Percentiles rank a stretch among this genome's conserved stretches.
phyloP scores from a whole-genome alignment of 768 basidiomycete species.

The Boletus edulis region DNA sequence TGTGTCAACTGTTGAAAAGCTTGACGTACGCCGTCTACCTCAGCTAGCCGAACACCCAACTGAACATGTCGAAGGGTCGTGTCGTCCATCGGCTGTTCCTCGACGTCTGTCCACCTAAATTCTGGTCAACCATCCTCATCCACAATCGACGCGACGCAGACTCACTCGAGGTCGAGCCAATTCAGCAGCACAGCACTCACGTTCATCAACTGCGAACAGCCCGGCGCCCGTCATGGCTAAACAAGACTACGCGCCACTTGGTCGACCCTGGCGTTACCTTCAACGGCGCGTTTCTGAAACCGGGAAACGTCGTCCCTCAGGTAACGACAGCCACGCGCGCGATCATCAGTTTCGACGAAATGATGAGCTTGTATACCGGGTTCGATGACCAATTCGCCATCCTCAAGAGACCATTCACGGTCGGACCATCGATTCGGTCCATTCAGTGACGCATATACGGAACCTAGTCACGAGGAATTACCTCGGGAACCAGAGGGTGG shows the following conservation, averaged over 20 bases:
- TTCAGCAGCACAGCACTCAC: constrained; percentile 19
- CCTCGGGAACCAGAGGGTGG: constrained; percentile 25
- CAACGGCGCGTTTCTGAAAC: constrained; percentile 26
- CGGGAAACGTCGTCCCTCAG: constrained; percentile 33
- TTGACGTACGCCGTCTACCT: constrained; percentile 34
- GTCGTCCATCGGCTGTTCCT: constrained; percentile 34
- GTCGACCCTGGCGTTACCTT: constrained; percentile 8
- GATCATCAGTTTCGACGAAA: not conserved
- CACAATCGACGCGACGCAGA: not conserved
- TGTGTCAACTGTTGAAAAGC: constrained; percentile 9
- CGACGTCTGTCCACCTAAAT: constrained; percentile 29
- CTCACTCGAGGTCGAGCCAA: constrained; percentile 30
- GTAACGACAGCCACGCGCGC: constrained; percentile 23
- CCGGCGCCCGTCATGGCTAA: constrained; percentile 41
- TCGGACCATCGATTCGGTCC: constrained; percentile 7
- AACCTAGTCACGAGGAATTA: too few relatives aligned
- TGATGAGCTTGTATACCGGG: constrained; percentile 16
- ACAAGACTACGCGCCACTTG: constrained; percentile 42
- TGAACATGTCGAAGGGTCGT: constrained; percentile 28
- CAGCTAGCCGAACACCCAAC: constrained; percentile 36
- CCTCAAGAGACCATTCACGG: constrained; percentile 31
- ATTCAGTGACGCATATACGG: not conserved
- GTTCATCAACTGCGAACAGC: constrained; percentile 41
- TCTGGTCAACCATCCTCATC: not conserved
- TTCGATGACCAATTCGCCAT: constrained; percentile 32